Evolutionary conservation across 2,329 filamentous ascomycete genomes (phyloP).

Genomic region (Hymenoscyphus repandus): DNA sequence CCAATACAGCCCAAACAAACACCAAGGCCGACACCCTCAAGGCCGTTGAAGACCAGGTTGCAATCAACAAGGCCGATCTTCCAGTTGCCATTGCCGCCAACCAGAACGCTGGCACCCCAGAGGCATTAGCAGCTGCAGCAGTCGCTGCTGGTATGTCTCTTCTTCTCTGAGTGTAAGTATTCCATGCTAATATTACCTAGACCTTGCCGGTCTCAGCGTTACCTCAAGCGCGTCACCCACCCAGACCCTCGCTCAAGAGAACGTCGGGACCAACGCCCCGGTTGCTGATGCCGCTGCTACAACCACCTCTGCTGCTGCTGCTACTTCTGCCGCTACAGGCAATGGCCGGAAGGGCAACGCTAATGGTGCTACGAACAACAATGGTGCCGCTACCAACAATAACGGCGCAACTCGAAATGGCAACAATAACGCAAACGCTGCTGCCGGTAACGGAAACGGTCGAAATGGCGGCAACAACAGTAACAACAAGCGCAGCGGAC

Average conservation of each 20-base stretch:
- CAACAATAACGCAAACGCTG: background rate
- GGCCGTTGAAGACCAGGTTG: conserved; percentile 43
- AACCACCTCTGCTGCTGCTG: background rate
- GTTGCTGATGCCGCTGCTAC: conserved; percentile 11
- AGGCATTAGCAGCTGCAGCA: conserved; percentile 30
- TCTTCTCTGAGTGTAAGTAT: background rate
- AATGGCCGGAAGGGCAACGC: background rate
- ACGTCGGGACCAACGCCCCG: conserved; percentile 10
- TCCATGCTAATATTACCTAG: background rate
- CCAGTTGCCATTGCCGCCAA: conserved; percentile 40
- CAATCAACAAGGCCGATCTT: conserved; percentile 47
- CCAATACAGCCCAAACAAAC: conserved; percentile 42
- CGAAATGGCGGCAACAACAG: background rate
- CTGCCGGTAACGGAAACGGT: background rate
- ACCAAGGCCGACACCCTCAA: conserved; percentile 40
- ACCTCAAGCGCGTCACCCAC: conserved; percentile 31
- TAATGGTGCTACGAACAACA: background rate
- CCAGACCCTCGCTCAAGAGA: conserved; percentile 31
- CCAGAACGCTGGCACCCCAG: conserved; percentile 33
- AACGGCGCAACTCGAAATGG: background rate
- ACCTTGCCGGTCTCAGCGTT: conserved; percentile 29
- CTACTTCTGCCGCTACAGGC: background rate
- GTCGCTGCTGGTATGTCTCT: conserved; percentile 25
- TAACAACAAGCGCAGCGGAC: background rate
- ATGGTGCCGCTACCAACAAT: no score